A percentile compares a stretch with the other conserved stretches of the same genome.
Conservation (phyloP, 2,329 filamentous ascomycete genomes). For the Aureobasidium sp. region DNA sequence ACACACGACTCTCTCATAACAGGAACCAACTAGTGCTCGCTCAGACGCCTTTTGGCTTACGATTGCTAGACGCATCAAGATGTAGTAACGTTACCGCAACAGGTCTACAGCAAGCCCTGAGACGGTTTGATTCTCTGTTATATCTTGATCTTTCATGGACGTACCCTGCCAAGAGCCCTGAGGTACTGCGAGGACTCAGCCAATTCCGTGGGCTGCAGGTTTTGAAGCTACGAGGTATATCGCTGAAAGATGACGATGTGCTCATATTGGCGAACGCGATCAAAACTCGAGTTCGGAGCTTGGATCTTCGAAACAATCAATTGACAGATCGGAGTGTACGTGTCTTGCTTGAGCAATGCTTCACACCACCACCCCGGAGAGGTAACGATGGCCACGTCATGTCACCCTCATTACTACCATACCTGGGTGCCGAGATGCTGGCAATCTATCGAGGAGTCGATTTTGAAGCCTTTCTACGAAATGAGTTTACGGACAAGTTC, state of each 20-base stretch:
- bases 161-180: slow-evolving; percentile 25
- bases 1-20: slow-evolving; percentile 11
- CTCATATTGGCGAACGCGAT: slow-evolving; percentile 47
- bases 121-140: slow-evolving; percentile 47
- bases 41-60: slow-evolving; percentile 38
- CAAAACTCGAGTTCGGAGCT: slow-evolving; percentile 45
- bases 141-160: slow-evolving; percentile 53
- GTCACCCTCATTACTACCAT: slow-evolving; percentile 27
- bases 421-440: slow-evolving; percentile 33
- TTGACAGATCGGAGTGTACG: slow-evolving; percentile 51
- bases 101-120: slow-evolving; percentile 46
- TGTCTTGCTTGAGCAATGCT: slow-evolving; percentile 46
- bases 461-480: slow-evolving; percentile 47
- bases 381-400: slow-evolving; percentile 14
- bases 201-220: slow-evolving; percentile 47
- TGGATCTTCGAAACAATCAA: slow-evolving; percentile 52
- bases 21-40: not conserved
- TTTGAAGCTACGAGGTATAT: slow-evolving; percentile 49
- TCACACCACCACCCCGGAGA: slow-evolving; percentile 24
- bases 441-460: slow-evolving; percentile 39
- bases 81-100: slow-evolving; percentile 53
- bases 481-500: slow-evolving; percentile 42
- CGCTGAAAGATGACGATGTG: slow-evolving; percentile 48
- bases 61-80: slow-evolving; percentile 49
- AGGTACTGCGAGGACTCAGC: slow-evolving; percentile 42